A percentile compares a stretch with the other conserved stretches of the same genome.
Conservation (phyloP, 2,329 filamentous ascomycete genomes). For the Macrophomina tecta region DNA sequence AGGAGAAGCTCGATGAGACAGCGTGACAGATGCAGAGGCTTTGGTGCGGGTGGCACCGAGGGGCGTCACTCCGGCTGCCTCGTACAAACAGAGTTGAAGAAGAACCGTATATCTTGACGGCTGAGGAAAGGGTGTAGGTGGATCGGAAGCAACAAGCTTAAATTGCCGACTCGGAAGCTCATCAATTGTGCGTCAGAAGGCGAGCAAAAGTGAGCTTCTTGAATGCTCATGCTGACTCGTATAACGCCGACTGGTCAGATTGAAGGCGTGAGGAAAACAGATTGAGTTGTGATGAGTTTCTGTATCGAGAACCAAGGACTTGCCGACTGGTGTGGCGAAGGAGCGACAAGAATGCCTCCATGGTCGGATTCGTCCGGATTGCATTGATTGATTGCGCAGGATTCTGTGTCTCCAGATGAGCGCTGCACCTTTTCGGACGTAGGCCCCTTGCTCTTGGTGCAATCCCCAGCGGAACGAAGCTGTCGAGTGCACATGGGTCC, state of each 20-base stretch:
- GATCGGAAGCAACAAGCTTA: background rate
- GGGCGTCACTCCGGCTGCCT: background rate
- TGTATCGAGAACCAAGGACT: background rate
- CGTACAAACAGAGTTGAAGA: background rate
- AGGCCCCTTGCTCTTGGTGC: constrained; percentile 6
- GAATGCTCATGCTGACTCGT: background rate
- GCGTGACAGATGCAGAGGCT: too few relatives aligned
- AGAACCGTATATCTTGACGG: background rate
- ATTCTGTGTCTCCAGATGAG: background rate
- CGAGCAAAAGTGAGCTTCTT: background rate
- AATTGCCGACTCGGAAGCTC: background rate
- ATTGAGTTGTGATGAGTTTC: background rate
- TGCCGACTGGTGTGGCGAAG: background rate
- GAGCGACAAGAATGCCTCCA: background rate
- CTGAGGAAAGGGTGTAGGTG: background rate
- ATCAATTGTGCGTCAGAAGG: background rate
- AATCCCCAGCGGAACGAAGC: background rate
- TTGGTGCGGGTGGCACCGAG: background rate
- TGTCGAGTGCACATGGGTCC: background rate
- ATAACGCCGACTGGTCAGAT: background rate
- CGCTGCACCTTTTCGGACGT: background rate
- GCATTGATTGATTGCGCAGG: background rate
- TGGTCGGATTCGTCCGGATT: background rate
- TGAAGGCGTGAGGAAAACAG: background rate
- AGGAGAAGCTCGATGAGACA: background rate